Evolutionary conservation across 225 moss, liverwort and hornwort genomes (phyloP), one percentile per base, ranked within the genome.

Genomic region (Climacium dendroides): DNA sequence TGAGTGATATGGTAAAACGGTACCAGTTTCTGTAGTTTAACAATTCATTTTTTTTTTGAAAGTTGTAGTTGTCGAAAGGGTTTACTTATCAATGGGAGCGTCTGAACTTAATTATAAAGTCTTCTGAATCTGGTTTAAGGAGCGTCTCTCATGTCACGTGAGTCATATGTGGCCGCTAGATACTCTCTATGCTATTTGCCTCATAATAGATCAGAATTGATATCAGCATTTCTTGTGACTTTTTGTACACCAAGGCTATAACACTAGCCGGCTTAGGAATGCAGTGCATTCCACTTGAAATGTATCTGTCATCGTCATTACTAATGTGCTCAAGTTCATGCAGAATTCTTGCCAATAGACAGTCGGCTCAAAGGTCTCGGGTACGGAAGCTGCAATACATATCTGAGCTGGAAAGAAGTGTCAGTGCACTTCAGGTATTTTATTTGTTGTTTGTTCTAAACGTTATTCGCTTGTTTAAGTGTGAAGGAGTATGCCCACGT

Each of bases 311-410:
- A 47, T 54, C 61, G 45, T 60, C 60, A 13, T 75, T 67, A 74
- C 20, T 88, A 63, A 86, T 64, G 48, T 50, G 75, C 80, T 47
- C 15, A 54, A 88, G 39, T 82, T 84, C 57, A 53, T 87, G 87
- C 94, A 98, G 98, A 88, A 98, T 98, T 93, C 96, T 98, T 86
- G 98, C 98, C 15, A 98, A 98, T 86, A 94, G 98, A 70, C 98
- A 98, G 90, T 98, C 98, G 41, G 98, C 98, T 73, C 98, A 98
- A 82, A 90, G 98, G 66, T 98, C 97, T 85, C 95, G 97, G 43
- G 97, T 97, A 74, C 95, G 97, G 84, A 97, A 97, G 92, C 85
- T 97, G 90, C 97, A 97, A 87, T 97, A 97, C 58, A 97, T 97
- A 77, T 96, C 97, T 63, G 97, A 97, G 90, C 94, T 97, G 61